Percentiles rank a stretch among this genome's conserved stretches.
Evolutionary conservation across 257 asterid genomes (phyloP).

Genomic region (Nicotiana tomentosiformis): DNA sequence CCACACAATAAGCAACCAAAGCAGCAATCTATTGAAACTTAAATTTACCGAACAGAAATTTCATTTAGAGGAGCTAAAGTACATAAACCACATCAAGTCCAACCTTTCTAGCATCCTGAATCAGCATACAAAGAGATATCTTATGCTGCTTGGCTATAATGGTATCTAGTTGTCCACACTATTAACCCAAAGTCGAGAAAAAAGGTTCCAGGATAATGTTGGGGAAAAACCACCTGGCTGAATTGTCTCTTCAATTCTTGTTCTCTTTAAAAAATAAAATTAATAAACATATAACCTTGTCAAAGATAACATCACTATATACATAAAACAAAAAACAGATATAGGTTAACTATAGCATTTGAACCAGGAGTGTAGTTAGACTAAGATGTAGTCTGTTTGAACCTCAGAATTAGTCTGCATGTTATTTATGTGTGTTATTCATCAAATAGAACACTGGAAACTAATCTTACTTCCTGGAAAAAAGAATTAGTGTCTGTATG

Average conservation of each 20-base stretch:
- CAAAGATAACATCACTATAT: not conserved
- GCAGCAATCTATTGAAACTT: not conserved
- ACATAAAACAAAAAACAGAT: not conserved
- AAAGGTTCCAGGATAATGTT: not conserved
- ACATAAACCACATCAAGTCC: not conserved
- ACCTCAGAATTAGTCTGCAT: not conserved
- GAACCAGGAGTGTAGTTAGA: not conserved
- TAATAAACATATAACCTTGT: not conserved
- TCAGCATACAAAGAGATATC: not conserved
- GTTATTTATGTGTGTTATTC: not conserved
- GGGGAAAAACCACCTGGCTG: not conserved
- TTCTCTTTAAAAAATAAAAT: not conserved
- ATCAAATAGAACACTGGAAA: not conserved
- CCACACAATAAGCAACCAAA: not conserved
- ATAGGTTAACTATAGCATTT: not conserved
- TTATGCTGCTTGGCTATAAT: not conserved
- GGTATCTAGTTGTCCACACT: constrained; percentile 1
- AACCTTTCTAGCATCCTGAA: not conserved
- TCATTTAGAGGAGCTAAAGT: not conserved
- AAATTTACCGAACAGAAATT: not conserved
- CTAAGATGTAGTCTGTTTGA: not conserved
- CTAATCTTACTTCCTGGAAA: not conserved
- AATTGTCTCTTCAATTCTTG: not conserved
- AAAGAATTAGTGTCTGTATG: not conserved
- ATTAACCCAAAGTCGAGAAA: not conserved